Percentiles rank a stretch among this genome's conserved stretches.
Evolutionary conservation across 2,329 filamentous ascomycete species (phyloP).

Genomic region (Davidsoniella neocaledoniae): DNA sequence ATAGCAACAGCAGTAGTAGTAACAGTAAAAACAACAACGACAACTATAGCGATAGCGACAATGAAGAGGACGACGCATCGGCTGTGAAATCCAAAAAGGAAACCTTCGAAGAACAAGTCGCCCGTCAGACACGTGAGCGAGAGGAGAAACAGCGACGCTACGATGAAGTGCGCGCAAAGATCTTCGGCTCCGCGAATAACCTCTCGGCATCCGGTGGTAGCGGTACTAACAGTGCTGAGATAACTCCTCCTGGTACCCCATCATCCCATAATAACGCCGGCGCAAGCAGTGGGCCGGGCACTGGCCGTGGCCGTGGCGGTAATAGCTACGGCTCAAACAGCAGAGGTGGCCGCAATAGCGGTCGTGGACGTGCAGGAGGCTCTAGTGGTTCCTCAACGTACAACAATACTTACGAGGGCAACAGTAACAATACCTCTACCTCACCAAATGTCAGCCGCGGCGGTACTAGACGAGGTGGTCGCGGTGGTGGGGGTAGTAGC

Average conservation of each 20-base stretch:
- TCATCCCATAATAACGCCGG: too few relatives aligned
- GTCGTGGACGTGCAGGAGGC: conserved; percentile 26
- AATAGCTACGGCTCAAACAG: too few relatives aligned
- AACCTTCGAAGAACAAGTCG: conserved; percentile 56
- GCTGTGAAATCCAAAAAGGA: conserved; percentile 21
- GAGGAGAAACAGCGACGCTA: conserved; percentile 87
- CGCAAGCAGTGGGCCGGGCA: conserved; percentile 20
- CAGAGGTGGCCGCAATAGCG: conserved; percentile 18
- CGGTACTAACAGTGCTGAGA: conserved; percentile 19
- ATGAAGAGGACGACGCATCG: conserved; percentile 48
- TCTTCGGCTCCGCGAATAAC: conserved; percentile 48
- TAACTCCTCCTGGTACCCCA: too few relatives aligned
- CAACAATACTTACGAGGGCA: neutral
- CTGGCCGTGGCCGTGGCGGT: too few relatives aligned
- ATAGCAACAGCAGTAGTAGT: conserved; percentile 14
- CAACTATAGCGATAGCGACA: conserved; percentile 25
- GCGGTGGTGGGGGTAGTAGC: too few relatives aligned
- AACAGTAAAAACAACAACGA: conserved; percentile 22
- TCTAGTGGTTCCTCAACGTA: conserved; percentile 14
- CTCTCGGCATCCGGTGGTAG: conserved; percentile 15
- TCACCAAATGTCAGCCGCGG: neutral
- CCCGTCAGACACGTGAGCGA: conserved; percentile 59
- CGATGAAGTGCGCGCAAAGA: conserved; percentile 71
- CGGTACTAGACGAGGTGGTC: neutral
- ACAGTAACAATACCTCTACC: too few relatives aligned